phyloP scores from a whole-genome alignment of 495 filamentous ascomycete species.

The Trypethelium eluteriae region DNA sequence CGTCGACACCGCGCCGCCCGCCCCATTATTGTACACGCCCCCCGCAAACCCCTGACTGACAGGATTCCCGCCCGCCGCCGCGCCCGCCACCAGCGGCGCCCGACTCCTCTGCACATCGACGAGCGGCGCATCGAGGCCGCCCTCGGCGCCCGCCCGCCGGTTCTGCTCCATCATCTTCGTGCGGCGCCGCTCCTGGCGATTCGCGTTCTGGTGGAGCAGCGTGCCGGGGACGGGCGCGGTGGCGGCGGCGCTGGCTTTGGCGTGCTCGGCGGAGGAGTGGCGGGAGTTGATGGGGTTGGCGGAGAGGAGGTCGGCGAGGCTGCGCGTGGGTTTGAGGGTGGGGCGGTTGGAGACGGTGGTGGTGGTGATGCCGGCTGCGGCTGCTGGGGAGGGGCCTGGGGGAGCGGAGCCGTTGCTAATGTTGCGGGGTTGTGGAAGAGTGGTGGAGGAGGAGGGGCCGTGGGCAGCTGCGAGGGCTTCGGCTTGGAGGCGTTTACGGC shows the following conservation, averaged over 20 bases:
- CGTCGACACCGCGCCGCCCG: conserved; percentile 33
- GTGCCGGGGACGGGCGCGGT: conserved; percentile 25
- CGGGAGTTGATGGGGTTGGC: conserved; percentile 44
- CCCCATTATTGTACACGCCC: conserved; percentile 46
- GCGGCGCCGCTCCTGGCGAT: conserved; percentile 23
- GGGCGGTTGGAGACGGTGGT: conserved; percentile 10
- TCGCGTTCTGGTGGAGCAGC: conserved; percentile 28
- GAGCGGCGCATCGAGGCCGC: conserved; percentile 27
- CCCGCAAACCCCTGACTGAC: conserved; percentile 42
- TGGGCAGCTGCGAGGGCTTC: conserved; percentile 47
- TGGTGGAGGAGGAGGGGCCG: conserved; percentile 37
- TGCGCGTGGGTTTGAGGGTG: conserved; percentile 39
- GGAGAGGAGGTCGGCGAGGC: conserved; percentile 63
- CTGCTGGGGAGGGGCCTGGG: background rate
- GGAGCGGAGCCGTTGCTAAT: conserved; percentile 16
- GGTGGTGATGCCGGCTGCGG: background rate
- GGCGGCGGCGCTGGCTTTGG: conserved; percentile 9
- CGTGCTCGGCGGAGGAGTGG: conserved; percentile 21
- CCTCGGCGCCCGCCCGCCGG: conserved; percentile 15
- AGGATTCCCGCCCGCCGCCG: background rate
- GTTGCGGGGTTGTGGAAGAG: conserved; percentile 17
- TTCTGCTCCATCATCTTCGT: conserved; percentile 25
- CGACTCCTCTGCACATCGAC: conserved; percentile 17
- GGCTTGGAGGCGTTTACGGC: conserved; percentile 69
- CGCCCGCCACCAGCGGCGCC: conserved; percentile 11